Evolutionary conservation across 2,329 filamentous ascomycete species (phyloP).

Genomic region (Aspergillus sp.): DNA sequence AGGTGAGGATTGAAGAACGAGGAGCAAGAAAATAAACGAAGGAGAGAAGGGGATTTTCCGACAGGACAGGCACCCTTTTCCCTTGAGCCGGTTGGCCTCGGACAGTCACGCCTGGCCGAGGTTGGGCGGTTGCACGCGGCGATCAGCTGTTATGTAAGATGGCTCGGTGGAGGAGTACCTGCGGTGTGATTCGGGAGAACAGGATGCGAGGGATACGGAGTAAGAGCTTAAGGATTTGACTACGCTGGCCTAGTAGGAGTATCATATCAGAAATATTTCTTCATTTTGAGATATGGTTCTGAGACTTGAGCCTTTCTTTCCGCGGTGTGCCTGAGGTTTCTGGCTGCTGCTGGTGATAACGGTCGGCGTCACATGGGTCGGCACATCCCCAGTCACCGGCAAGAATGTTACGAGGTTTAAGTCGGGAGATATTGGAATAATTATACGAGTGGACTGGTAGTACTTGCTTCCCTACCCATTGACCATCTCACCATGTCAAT

Average conservation of each 20-base stretch:
- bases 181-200: neutral
- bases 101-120: slow-evolving; percentile 19
- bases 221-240: too few species aligned
- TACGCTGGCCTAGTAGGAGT: too few species aligned
- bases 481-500: too few species aligned
- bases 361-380: neutral
- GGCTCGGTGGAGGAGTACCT: neutral
- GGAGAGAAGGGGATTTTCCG: neutral
- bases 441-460: too few species aligned
- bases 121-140: slow-evolving; percentile 28
- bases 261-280: too few species aligned
- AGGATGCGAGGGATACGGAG: too few species aligned
- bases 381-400: neutral
- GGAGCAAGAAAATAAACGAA: slow-evolving; percentile 11
- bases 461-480: too few species aligned
- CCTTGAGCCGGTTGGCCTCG: slow-evolving; percentile 14
- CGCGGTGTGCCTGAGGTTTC: neutral
- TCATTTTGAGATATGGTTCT: too few species aligned
- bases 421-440: too few species aligned
- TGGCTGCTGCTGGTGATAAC: neutral
- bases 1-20: slow-evolving; percentile 1
- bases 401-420: too few species aligned
- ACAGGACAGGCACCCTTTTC: neutral
- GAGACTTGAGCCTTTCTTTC: too few species aligned
- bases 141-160: neutral